Percentiles rank a stretch among this genome's conserved stretches.
Evolutionary conservation across 140 eudicot genomes (phyloP).

Genomic region (Anethum foeniculum): DNA sequence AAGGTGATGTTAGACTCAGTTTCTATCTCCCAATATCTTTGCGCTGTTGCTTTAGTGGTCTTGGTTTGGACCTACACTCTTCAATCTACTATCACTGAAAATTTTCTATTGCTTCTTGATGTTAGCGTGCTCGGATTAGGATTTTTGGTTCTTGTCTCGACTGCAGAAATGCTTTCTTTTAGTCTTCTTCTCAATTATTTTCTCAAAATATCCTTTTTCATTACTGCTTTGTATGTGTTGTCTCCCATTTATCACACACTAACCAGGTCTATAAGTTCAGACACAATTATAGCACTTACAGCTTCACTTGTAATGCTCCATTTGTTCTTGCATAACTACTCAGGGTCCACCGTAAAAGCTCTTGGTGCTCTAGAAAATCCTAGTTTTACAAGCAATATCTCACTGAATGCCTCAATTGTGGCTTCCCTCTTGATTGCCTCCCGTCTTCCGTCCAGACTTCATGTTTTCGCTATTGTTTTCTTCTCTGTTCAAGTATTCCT

Average conservation of each 20-base stretch:
- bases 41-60: constrained; percentile 75
- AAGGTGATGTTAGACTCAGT: constrained; percentile 73
- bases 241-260: constrained; percentile 91
- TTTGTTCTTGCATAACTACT: constrained; percentile 80
- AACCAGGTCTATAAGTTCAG: constrained; percentile 84
- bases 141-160: constrained; percentile 51
- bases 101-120: constrained; percentile 57
- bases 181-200: constrained; percentile 43
- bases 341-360: constrained; percentile 75
- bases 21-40: constrained; percentile 74
- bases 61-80: constrained; percentile 82
- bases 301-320: constrained; percentile 69
- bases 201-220: constrained; percentile 59
- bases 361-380: constrained; percentile 69
- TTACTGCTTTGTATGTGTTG: constrained; percentile 52
- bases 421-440: constrained; percentile 92
- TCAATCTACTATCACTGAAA: constrained; percentile 38
- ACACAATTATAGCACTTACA: constrained; percentile 81
- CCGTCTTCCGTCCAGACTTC: constrained; percentile 79
- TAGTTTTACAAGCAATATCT: constrained; percentile 57
- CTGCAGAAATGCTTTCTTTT: constrained; percentile 58
- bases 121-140: constrained; percentile 58
- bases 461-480: constrained; percentile 71
- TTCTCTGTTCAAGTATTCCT: constrained; percentile 92
- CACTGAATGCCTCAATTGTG: constrained; percentile 83